A percentile compares a stretch with the other conserved stretches of the same genome.
Evolutionary conservation across 2,329 filamentous ascomycete species (phyloP).

Genomic region (Macrophomina phaseolina): DNA sequence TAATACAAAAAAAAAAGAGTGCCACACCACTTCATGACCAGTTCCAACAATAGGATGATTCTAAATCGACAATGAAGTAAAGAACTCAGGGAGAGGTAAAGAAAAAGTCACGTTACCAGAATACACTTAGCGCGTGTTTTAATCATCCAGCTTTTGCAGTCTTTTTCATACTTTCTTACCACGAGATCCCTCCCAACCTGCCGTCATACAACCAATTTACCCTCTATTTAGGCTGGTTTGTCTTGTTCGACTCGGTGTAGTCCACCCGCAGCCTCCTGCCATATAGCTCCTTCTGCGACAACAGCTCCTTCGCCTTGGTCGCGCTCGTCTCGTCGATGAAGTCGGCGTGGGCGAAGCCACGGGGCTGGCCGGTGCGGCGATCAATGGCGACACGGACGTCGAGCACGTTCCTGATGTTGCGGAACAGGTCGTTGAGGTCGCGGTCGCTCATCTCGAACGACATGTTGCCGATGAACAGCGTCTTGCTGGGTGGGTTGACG

Average conservation of each 20-base stretch:
- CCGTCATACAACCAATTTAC: too few species aligned
- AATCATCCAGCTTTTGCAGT: too few species aligned
- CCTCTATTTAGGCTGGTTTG: too few species aligned
- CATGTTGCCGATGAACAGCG: conserved; percentile 84
- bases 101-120: background rate
- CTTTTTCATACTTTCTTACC: too few species aligned
- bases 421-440: conserved; percentile 80
- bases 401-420: conserved; percentile 69
- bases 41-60: background rate
- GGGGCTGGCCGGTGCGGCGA: conserved; percentile 76
- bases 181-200: too few species aligned
- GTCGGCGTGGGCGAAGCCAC: conserved; percentile 85
- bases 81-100: background rate
- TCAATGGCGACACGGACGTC: conserved; percentile 86
- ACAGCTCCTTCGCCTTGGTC: conserved; percentile 60
- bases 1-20: background rate
- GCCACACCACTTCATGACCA: background rate
- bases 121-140: too few species aligned
- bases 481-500: conserved; percentile 59
- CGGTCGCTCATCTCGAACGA: conserved; percentile 84
- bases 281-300: conserved; percentile 66
- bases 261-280: conserved; percentile 71
- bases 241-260: conserved; percentile 55
- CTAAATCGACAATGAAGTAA: background rate
- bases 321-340: conserved; percentile 73